Evolutionary conservation across 2,329 filamentous ascomycete genomes (phyloP).

Genomic region (Calonectria multiphialidica): DNA sequence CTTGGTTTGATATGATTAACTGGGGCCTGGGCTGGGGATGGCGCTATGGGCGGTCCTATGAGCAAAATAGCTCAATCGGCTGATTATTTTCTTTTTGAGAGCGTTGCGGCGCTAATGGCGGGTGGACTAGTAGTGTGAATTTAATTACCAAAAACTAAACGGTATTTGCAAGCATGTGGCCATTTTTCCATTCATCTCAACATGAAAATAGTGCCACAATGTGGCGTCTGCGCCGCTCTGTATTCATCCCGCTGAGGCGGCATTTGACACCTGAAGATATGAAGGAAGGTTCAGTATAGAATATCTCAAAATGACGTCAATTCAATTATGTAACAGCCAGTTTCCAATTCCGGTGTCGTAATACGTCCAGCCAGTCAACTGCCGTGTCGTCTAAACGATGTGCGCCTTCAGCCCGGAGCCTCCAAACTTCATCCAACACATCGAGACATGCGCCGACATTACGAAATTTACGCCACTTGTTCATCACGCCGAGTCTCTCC

Average conservation of each 20-base stretch:
- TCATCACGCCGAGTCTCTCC: conserved; percentile 1
- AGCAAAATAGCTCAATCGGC: neutral
- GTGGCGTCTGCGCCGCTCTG: too few relatives aligned
- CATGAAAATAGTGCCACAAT: too few relatives aligned
- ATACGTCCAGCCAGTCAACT: conserved; percentile 22
- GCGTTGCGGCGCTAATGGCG: neutral
- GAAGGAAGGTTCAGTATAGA: neutral
- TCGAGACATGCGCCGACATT: conserved; percentile 18
- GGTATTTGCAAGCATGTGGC: too few relatives aligned
- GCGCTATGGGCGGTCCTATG: conserved; percentile 4
- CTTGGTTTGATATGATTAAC: too few relatives aligned
- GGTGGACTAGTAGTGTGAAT: neutral
- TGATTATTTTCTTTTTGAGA: too few relatives aligned
- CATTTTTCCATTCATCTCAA: too few relatives aligned
- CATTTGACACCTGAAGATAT: neutral
- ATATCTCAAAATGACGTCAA: neutral
- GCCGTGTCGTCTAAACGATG: neutral
- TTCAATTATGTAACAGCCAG: conserved; percentile 10
- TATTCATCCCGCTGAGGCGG: too few relatives aligned
- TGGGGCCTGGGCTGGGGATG: neutral
- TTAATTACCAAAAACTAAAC: too few relatives aligned
- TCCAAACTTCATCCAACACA: conserved; percentile 22
- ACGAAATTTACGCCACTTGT: conserved; percentile 17
- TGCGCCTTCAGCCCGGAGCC: neutral
- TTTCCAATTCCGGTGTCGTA: conserved; percentile 13